phyloP scores from a whole-genome alignment of 139 green algal species.

The Pleodorina starrii region DNA sequence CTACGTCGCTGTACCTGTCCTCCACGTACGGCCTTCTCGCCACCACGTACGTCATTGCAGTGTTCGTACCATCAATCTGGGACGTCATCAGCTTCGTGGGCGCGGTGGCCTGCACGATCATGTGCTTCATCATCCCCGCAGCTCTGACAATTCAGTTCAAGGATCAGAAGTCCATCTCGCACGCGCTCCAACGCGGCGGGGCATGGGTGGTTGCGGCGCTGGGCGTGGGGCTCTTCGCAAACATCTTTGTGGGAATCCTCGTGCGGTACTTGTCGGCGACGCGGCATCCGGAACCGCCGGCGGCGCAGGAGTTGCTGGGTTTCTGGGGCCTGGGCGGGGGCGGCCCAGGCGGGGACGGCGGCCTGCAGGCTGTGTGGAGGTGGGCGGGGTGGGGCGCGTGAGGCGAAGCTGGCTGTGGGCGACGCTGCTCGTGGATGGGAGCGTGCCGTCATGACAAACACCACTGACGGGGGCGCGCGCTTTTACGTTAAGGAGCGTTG shows the following conservation, averaged over 20 bases:
- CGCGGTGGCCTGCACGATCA: slow-evolving; percentile 19
- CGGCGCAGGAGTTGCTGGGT: not conserved
- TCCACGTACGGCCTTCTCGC: slow-evolving; percentile 12
- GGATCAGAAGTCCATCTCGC: not conserved
- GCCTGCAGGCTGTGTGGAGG: not conserved
- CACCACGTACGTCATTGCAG: not conserved
- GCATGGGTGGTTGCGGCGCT: not conserved
- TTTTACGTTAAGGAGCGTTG: no score
- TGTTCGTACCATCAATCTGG: slow-evolving; percentile 36
- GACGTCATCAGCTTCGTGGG: slow-evolving; percentile 39
- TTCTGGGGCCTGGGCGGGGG: not conserved
- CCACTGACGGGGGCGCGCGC: no score
- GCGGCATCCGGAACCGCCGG: not conserved
- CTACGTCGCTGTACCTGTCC: not conserved
- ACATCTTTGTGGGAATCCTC: slow-evolving; percentile 17
- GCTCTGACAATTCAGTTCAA: slow-evolving; percentile 11
- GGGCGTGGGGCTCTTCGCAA: slow-evolving; percentile 6
- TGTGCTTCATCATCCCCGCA: slow-evolving; percentile 37
- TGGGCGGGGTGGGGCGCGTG: slow-evolving; percentile 35
- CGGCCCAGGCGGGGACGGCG: not conserved
- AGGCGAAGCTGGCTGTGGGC: not conserved
- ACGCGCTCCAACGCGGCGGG: not conserved
- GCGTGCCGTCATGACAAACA: no score
- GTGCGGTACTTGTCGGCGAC: not conserved
- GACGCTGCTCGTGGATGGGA: no score